Evolutionary conservation across 2,329 filamentous ascomycete species (phyloP).

Genomic region (Penicillium sp.): DNA sequence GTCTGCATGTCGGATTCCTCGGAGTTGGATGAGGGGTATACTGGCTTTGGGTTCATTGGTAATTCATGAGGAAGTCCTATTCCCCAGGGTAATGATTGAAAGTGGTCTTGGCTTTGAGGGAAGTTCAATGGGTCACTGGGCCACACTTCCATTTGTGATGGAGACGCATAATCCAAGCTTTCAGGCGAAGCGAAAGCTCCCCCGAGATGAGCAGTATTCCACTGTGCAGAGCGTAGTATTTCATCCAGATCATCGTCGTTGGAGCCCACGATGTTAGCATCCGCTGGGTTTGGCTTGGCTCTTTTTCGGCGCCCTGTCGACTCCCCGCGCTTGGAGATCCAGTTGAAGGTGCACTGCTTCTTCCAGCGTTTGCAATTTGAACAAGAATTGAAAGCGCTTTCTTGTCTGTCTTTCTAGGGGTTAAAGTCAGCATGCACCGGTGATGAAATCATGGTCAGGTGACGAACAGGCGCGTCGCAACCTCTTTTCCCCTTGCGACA

Average conservation of each 20-base stretch:
- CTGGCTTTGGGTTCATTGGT: neutral
- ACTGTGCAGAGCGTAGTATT: constrained; percentile 6
- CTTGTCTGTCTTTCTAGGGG: constrained; percentile 15
- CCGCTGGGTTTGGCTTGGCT: neutral
- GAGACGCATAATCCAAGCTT: neutral
- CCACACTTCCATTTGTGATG: neutral
- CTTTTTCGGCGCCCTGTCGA: constrained; percentile 5
- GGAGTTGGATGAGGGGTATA: neutral
- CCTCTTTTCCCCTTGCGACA: constrained; percentile 50
- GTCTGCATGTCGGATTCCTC: neutral
- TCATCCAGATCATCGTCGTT: neutral
- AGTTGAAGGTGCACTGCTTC: constrained; percentile 49
- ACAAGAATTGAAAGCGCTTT: constrained; percentile 28
- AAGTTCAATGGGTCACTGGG: neutral
- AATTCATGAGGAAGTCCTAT: neutral
- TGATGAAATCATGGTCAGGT: neutral
- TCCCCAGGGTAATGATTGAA: constrained; percentile 1
- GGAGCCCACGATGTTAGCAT: neutral
- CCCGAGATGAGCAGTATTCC: neutral
- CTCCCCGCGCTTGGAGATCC: constrained; percentile 34
- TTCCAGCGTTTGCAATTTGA: constrained; percentile 49
- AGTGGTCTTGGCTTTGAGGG: neutral
- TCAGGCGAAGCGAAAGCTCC: neutral
- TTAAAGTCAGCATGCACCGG: neutral
- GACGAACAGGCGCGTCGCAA: constrained; percentile 41